These are phyloP conservation scores for Avena sativa DNA, from an alignment of 176 grass and related monocot species.

Conservation along the genomic window DNA sequence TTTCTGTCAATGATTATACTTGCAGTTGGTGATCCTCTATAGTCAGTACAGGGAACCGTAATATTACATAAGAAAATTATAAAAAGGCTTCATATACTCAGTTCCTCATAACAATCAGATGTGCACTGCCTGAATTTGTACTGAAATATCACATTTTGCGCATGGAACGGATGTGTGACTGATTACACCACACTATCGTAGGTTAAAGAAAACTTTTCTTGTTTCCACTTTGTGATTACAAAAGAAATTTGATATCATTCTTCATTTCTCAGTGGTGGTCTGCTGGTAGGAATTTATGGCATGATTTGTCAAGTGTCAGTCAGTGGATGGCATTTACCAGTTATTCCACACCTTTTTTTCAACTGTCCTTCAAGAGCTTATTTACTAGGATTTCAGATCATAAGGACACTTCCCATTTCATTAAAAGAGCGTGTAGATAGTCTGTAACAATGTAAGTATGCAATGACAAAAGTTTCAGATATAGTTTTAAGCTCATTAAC, in stretches of 20 bases:
- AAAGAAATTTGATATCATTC: background rate
- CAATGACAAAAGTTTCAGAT: background rate
- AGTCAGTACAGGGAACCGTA: background rate
- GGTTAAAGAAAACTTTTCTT: background rate
- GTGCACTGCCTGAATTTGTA: background rate
- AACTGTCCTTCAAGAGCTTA: background rate
- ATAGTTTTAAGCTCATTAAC: background rate
- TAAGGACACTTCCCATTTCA: background rate
- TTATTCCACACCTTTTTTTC: constrained; percentile 13
- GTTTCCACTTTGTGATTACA: constrained; percentile 5
- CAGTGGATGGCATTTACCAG: background rate
- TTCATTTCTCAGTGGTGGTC: background rate
- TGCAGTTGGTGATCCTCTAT: background rate
- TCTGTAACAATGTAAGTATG: background rate
- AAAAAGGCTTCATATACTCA: constrained; percentile 14
- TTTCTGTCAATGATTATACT: background rate
- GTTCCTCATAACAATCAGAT: background rate
- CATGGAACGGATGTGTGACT: background rate
- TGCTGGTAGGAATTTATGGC: background rate
- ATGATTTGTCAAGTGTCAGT: constrained; percentile 23
- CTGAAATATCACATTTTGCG: background rate
- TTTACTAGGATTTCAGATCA: background rate
- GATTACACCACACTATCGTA: background rate
- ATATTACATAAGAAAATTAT: background rate
- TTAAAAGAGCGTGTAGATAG: background rate